phyloP scores from a whole-genome alignment of 225 moss, liverwort and hornwort genomes.

The Bryum argenteum region DNA sequence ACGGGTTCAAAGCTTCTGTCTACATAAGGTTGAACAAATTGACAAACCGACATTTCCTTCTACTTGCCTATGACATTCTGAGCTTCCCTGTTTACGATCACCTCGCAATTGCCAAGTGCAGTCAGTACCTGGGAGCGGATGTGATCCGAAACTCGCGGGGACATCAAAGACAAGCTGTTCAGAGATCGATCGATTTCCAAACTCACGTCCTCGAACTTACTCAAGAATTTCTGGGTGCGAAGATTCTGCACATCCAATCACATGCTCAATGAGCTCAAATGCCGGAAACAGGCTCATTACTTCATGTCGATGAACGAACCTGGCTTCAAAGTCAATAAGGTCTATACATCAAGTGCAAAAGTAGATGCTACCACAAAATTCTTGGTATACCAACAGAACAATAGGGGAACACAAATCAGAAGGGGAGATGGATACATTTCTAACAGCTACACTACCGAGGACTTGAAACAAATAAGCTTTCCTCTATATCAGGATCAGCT shows the following conservation, averaged over 20 bases:
- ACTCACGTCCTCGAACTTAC: slow-evolving; percentile 65
- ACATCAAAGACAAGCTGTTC: slow-evolving; percentile 57
- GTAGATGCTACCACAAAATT: slow-evolving; percentile 26
- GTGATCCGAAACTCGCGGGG: slow-evolving; percentile 64
- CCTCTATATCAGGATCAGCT: slow-evolving; percentile 9
- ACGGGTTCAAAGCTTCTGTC: not conserved
- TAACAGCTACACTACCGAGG: slow-evolving; percentile 8
- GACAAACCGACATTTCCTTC: not conserved
- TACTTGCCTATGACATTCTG: slow-evolving; percentile 13
- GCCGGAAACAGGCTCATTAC: slow-evolving; percentile 19
- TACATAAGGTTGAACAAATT: not conserved
- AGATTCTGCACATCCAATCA: slow-evolving; percentile 54
- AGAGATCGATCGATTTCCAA: slow-evolving; percentile 62
- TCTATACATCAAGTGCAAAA: slow-evolving; percentile 13
- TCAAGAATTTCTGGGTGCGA: slow-evolving; percentile 47
- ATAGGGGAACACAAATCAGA: too few species aligned
- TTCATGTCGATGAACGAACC: not conserved
- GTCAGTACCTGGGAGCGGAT: slow-evolving; percentile 63
- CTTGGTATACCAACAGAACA: slow-evolving; percentile 14
- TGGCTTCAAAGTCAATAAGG: not conserved
- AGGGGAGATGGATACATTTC: slow-evolving; percentile 2
- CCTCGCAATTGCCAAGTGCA: slow-evolving; percentile 12
- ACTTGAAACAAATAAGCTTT: slow-evolving; percentile 4
- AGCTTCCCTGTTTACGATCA: slow-evolving; percentile 9
- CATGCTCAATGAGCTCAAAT: slow-evolving; percentile 30